Evolutionary conservation across 257 asterid species (phyloP).

Genomic region (Solanum peruvianum): DNA sequence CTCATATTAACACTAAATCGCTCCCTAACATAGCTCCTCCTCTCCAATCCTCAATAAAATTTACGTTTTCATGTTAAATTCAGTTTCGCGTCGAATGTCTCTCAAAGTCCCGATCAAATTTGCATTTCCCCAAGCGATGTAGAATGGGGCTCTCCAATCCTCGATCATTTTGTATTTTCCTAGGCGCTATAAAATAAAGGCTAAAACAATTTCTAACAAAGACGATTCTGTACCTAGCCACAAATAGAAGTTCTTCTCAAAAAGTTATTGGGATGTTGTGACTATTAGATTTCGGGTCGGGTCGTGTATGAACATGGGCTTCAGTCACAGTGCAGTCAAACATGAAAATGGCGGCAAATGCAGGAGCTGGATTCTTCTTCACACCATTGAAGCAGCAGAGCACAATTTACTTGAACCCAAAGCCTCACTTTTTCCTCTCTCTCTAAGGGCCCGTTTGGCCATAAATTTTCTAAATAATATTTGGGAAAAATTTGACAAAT

Average conservation of each 20-base stretch:
- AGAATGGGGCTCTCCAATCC: no score
- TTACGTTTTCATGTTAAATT: no score
- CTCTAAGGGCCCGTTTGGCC: no score
- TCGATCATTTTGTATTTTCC: no score
- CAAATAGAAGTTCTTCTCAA: not conserved
- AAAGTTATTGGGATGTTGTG: not conserved
- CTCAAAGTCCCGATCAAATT: no score
- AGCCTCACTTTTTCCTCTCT: not conserved
- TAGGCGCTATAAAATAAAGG: no score
- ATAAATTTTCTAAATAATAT: no score
- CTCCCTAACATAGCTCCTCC: not conserved
- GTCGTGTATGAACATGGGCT: not conserved
- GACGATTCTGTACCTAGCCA: not conserved
- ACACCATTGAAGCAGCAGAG: not conserved
- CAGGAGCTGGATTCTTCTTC: not conserved
- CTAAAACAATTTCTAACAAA: no score
- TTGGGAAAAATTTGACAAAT: no score
- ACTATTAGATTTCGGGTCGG: not conserved
- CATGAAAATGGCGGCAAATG: slow-evolving; percentile 26
- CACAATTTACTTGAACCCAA: not conserved
- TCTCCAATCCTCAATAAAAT: no score
- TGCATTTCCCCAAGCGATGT: fast-evolving
- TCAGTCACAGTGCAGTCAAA: not conserved
- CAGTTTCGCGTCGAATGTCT: no score
- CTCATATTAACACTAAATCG: not conserved